phyloP scores from a whole-genome alignment of 805 yeast species.

The Candida coleopterorum region DNA sequence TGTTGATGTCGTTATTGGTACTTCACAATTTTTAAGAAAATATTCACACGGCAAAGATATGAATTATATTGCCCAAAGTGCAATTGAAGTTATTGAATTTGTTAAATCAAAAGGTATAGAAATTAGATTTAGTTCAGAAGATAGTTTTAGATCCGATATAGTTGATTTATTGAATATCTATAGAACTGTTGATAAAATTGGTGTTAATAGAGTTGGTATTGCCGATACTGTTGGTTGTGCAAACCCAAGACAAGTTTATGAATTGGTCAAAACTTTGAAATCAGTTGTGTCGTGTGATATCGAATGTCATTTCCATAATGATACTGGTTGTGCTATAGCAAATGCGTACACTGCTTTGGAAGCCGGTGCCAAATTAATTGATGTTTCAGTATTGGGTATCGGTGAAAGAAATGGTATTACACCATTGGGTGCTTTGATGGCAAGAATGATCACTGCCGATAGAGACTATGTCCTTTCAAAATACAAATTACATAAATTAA shows the following conservation, averaged over 20 bases:
- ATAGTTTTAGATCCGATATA: constrained; percentile 56
- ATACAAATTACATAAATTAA: constrained; percentile 50
- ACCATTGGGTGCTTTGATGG: constrained; percentile 59
- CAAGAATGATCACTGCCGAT: constrained; percentile 59
- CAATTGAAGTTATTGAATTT: constrained; percentile 55
- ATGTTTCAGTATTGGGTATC: constrained; percentile 55
- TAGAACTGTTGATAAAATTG: constrained; percentile 57
- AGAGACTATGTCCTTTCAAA: constrained; percentile 55
- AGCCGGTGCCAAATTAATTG: constrained; percentile 58
- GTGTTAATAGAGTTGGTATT: constrained; percentile 59
- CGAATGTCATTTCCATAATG: constrained; percentile 60
- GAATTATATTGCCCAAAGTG: constrained; percentile 53
- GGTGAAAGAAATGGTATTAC: constrained; percentile 64
- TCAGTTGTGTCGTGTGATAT: constrained; percentile 56
- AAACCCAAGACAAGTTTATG: constrained; percentile 59
- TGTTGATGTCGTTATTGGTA: constrained; percentile 57
- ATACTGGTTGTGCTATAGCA: constrained; percentile 61
- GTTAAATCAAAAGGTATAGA: constrained; percentile 59
- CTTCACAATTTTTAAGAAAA: constrained; percentile 53
- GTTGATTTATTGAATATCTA: constrained; percentile 56
- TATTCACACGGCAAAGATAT: constrained; percentile 59
- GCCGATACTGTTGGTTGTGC: constrained; percentile 65
- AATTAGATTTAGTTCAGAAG: constrained; percentile 55
- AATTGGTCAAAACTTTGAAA: constrained; percentile 52
- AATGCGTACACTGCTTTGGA: constrained; percentile 60